Conservation (phyloP, 2,329 filamentous ascomycete species). For the Stachybotrys elegans region DNA sequence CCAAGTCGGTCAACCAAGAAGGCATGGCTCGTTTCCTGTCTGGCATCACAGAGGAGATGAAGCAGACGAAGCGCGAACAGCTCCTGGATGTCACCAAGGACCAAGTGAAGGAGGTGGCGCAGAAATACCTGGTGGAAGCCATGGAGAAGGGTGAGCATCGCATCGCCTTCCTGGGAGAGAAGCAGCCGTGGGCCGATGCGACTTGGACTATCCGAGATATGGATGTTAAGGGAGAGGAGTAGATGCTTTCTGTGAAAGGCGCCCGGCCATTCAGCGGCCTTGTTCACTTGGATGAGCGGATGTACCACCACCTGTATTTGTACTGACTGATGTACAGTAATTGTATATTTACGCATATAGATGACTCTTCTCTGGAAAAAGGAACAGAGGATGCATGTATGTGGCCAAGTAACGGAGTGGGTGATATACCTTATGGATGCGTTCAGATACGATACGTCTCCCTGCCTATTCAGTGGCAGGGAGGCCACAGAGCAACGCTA, state of each 20-base stretch:
- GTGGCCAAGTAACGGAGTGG: too few relatives aligned
- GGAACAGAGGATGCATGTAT: conserved; percentile 1
- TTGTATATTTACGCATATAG: not conserved
- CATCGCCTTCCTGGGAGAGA: conserved; percentile 74
- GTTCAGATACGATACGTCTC: conserved; percentile 64
- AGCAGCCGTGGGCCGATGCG: conserved; percentile 70
- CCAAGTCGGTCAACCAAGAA: conserved; percentile 79
- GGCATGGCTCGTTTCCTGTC: conserved; percentile 82
- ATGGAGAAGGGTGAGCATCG: conserved; percentile 56
- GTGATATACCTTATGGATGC: too few relatives aligned
- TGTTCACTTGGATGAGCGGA: too few relatives aligned
- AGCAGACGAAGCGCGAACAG: conserved; percentile 74
- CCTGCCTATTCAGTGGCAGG: conserved; percentile 45
- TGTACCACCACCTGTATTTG: too few relatives aligned
- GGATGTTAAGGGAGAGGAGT: conserved; percentile 49
- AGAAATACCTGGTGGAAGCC: conserved; percentile 71
- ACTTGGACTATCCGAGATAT: conserved; percentile 74
- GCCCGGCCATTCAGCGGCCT: too few relatives aligned
- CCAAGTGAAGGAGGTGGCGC: conserved; percentile 75
- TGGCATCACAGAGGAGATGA: conserved; percentile 84
- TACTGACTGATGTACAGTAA: not conserved
- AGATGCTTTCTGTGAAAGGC: too few relatives aligned
- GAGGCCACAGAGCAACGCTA: conserved; percentile 59
- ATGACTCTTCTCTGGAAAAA: too few relatives aligned
- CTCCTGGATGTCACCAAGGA: conserved; percentile 80